Evolutionary conservation across 2,329 filamentous ascomycete genomes (phyloP), one percentile per base, ranked within the genome.

Genomic region (Lasiodiplodia gonubiensis): DNA sequence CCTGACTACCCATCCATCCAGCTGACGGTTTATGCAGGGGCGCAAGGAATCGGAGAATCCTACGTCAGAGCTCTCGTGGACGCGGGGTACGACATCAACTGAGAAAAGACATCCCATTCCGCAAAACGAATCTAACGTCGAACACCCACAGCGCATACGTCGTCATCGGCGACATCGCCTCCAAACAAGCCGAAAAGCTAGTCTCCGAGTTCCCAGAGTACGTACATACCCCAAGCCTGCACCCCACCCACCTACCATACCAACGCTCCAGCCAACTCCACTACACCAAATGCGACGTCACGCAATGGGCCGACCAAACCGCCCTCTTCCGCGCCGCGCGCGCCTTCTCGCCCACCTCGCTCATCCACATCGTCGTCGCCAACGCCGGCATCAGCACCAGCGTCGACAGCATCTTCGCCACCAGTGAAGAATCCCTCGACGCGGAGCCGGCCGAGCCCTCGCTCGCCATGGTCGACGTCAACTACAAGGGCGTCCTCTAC

Each of bases 321-420:
- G 66, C 64, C 4, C 71, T 82, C 5, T 84, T 84, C 46, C 77
- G 82, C 65, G 76, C 72, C 0, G 81, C 82, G 1, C 77, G 76
- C 25, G 67, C 64, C 0, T 71, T 74, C 35, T 81, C 79, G 10
- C 81, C 80, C 0, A 70, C 72, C 27, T 76, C 79, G 0, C 80
- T 77, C 59, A 77, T 83, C 25, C 82, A 84, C 67, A 71, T 84
- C 14, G 83, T 84, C 14, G 79, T 85, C 64, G 81, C 82, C 1
- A 85, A 84, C 70, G 83, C 82, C 1, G 82, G 83, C 12, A 82
- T 84, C 33, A 73, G 73, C 33, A 70, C 76, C 1, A 74, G 75
- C n/a, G 18, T 18, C 0, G 80, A 83, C 68, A 75, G 74, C 53
- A 57, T 83, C 23, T 82, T 78, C 76, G 74, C 72, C 4, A 48